Evolutionary conservation across 225 moss, liverwort and hornwort species (phyloP).

Genomic region (Sphagnum contortum): DNA sequence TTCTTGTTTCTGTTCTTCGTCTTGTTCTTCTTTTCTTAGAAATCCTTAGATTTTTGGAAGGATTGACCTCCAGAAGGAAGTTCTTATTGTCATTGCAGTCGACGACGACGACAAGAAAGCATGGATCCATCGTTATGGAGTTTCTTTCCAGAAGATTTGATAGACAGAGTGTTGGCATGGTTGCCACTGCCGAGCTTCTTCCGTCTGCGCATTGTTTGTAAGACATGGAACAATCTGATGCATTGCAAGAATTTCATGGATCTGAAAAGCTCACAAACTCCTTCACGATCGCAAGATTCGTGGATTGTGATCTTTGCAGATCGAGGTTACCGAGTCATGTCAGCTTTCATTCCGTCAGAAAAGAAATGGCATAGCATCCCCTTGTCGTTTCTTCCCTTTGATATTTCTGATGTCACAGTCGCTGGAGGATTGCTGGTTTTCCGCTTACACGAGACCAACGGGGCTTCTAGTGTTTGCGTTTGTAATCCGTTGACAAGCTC

Average conservation of each 20-base stretch:
- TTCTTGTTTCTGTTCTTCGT: no score
- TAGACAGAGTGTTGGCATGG: conserved; percentile 21
- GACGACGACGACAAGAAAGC: no score
- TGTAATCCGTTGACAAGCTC: conserved; percentile 44
- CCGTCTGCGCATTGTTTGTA: conserved; percentile 27
- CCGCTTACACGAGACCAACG: conserved; percentile 21
- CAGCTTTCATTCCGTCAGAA: conserved; percentile 31
- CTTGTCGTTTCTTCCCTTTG: conserved; percentile 38
- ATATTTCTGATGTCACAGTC: conserved; percentile 37
- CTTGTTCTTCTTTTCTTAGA: no score
- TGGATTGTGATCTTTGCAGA: conserved; percentile 60
- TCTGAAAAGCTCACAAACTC: conserved; percentile 3
- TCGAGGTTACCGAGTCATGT: conserved; percentile 30
- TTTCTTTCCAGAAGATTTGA: conserved; percentile 37
- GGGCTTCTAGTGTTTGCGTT: conserved; percentile 27
- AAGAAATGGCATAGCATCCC: conserved; percentile 47
- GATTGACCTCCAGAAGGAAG: no score
- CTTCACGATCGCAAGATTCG: conserved; percentile 14
- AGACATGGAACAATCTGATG: conserved; percentile 31
- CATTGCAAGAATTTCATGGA: conserved; percentile 13
- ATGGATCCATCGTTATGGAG: conserved; percentile 41
- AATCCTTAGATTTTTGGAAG: no score
- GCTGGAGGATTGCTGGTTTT: conserved; percentile 33
- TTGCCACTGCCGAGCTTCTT: conserved; percentile 24
- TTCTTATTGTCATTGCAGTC: no score